phyloP scores from a whole-genome alignment of 805 yeast species.

The Starmera caribaea region DNA sequence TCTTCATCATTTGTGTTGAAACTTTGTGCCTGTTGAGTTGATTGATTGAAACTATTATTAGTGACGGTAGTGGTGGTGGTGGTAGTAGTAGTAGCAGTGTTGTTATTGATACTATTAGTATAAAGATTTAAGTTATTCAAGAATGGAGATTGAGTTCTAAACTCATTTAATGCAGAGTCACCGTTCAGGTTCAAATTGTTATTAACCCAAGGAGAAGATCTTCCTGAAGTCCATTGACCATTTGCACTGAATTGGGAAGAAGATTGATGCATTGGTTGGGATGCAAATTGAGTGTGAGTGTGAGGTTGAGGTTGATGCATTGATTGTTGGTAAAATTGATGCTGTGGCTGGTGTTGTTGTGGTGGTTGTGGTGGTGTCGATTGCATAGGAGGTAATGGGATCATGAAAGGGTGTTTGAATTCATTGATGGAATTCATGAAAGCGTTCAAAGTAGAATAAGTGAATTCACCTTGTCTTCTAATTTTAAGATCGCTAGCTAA shows the following conservation, averaged over 20 bases:
- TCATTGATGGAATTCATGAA: conserved; percentile 41
- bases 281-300: conserved; percentile 1
- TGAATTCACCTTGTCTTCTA: conserved; percentile 46
- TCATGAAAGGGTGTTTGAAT: conserved; percentile 48
- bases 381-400: conserved; percentile 32
- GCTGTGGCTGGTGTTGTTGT: conserved; percentile 2
- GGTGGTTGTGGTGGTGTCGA: conserved; percentile 2
- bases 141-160: conserved; percentile 12
- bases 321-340: neutral
- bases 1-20: conserved; percentile 1
- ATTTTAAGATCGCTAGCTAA: conserved; percentile 44
- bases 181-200: conserved; percentile 3
- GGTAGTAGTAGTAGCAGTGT: neutral
- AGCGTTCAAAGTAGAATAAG: conserved; percentile 41
- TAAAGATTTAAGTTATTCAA: conserved; percentile 1
- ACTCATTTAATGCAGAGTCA: conserved; percentile 2
- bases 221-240: conserved; percentile 8
- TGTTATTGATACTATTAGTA: neutral
- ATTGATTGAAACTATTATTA: neutral
- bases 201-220: conserved; percentile 13
- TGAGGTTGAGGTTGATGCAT: conserved; percentile 2
- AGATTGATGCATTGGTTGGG: conserved; percentile 10
- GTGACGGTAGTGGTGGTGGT: neutral
- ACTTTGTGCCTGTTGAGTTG: neutral
- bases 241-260: conserved; percentile 3